Evolutionary conservation across 1,139 yeast genomes (phyloP).

Genomic region (Blastobotrys serpentis): DNA sequence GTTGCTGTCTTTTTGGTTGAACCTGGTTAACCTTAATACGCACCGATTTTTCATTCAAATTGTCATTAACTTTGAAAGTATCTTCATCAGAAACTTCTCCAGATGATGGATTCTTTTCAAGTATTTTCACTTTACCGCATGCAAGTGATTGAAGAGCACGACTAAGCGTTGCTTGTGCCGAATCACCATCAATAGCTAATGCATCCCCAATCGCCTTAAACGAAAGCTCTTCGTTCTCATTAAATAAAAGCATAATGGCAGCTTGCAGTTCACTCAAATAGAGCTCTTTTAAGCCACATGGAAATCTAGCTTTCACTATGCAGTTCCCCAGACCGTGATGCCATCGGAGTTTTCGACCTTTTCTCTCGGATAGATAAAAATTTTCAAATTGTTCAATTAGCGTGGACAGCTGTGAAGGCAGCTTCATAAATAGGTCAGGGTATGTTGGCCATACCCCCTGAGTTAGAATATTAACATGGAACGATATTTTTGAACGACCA

Average conservation of each 20-base stretch:
- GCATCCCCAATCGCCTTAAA: conserved; percentile 27
- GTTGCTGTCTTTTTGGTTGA: conserved; percentile 22
- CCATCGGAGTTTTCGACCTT: conserved; percentile 35
- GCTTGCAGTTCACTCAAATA: conserved; percentile 35
- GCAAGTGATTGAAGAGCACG: conserved; percentile 35
- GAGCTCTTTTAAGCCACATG: conserved; percentile 36
- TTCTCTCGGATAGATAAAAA: conserved; percentile 27
- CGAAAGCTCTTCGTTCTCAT: conserved; percentile 25
- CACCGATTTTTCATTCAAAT: conserved; percentile 33
- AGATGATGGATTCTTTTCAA: conserved; percentile 28
- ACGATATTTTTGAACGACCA: conserved; percentile 24
- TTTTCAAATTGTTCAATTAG: conserved; percentile 28
- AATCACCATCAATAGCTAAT: conserved; percentile 5
- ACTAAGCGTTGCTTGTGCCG: conserved; percentile 20
- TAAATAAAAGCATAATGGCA: conserved; percentile 34
- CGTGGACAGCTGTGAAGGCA: conserved; percentile 31
- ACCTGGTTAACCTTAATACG: conserved; percentile 37
- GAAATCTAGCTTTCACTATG: conserved; percentile 35
- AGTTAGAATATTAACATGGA: conserved; percentile 35
- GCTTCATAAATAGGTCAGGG: conserved; percentile 34
- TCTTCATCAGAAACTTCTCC: conserved; percentile 30
- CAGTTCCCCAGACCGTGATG: conserved; percentile 36
- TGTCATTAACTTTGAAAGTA: conserved; percentile 34
- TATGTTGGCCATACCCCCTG: conserved; percentile 37
- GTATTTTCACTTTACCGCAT: conserved; percentile 32